These are phyloP conservation scores for Penicillium verhagenii DNA, from an alignment of 495 filamentous ascomycete species.

Conservation along the genomic window DNA sequence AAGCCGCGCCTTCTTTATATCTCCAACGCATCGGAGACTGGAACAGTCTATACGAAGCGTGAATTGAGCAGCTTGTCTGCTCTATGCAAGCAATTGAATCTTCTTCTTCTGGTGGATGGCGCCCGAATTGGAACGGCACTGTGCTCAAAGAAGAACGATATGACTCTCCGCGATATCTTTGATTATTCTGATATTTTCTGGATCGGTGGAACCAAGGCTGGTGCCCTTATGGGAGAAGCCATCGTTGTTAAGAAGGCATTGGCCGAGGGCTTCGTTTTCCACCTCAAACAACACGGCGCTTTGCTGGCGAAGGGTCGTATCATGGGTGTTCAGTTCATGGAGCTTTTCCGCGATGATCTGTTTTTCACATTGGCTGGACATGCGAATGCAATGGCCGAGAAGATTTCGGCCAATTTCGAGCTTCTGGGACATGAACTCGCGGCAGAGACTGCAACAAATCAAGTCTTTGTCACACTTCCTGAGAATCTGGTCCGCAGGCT, in stretches of 20 bases:
- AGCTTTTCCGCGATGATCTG: slow-evolving; percentile 39
- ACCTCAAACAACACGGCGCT: slow-evolving; percentile 46
- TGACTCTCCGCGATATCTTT: slow-evolving; percentile 38
- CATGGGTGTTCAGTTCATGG: slow-evolving; percentile 43
- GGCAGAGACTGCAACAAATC: slow-evolving; percentile 37
- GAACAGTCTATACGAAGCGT: slow-evolving; percentile 39
- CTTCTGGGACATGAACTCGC: slow-evolving; percentile 28
- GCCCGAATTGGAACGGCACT: slow-evolving; percentile 42
- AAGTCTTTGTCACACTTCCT: slow-evolving; percentile 35
- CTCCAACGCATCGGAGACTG: slow-evolving; percentile 44
- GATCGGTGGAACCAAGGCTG: slow-evolving; percentile 47
- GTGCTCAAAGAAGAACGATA: slow-evolving; percentile 31
- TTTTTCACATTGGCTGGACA: slow-evolving; percentile 41
- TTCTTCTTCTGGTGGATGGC: slow-evolving; percentile 43
- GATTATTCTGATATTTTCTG: slow-evolving; percentile 45
- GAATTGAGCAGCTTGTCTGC: slow-evolving; percentile 34
- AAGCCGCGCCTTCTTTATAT: slow-evolving; percentile 45
- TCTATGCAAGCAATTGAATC: slow-evolving; percentile 31
- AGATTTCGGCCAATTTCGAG: slow-evolving; percentile 31
- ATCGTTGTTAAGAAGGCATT: slow-evolving; percentile 38
- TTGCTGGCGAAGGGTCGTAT: slow-evolving; percentile 44
- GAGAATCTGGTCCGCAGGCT: slow-evolving; percentile 19
- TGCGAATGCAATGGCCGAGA: slow-evolving; percentile 41
- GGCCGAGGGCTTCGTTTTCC: slow-evolving; percentile 41
- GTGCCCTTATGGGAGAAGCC: slow-evolving; percentile 43